Evolutionary conservation across 1,139 yeast genomes (phyloP).

Genomic region (Taiozyma onychis): DNA sequence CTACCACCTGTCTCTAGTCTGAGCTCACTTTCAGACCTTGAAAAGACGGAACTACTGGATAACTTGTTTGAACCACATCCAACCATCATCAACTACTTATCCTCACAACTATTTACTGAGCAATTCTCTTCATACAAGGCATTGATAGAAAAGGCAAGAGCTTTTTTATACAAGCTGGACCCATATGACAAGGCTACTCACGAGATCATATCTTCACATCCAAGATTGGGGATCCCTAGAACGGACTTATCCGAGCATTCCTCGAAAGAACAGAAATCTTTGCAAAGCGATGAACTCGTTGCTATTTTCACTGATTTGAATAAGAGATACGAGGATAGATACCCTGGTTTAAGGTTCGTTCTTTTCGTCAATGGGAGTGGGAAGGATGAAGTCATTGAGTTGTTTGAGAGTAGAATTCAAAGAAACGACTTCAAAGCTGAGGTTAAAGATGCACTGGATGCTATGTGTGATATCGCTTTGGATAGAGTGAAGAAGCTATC

Average conservation of each 20-base stretch:
- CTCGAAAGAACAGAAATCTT: constrained; percentile 60
- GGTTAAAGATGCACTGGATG: constrained; percentile 60
- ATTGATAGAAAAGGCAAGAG: constrained; percentile 14
- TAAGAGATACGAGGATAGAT: constrained; percentile 54
- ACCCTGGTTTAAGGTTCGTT: constrained; percentile 85
- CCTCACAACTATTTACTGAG: constrained; percentile 10
- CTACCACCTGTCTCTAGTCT: not conserved
- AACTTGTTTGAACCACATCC: constrained; percentile 21
- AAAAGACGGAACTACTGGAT: constrained; percentile 15
- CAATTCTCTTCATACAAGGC: constrained; percentile 9
- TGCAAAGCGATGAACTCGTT: constrained; percentile 36
- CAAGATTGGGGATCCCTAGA: constrained; percentile 70
- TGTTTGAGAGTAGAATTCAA: constrained; percentile 58
- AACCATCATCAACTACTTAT: constrained; percentile 15
- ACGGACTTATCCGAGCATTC: constrained; percentile 59
- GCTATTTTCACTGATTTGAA: constrained; percentile 44
- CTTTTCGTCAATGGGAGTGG: constrained; percentile 84
- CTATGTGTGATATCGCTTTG: constrained; percentile 87
- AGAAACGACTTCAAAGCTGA: constrained; percentile 50
- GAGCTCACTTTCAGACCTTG: constrained; percentile 10
- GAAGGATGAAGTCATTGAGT: constrained; percentile 55
- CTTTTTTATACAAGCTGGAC: constrained; percentile 9
- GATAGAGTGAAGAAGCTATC: constrained; percentile 59
- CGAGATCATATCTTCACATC: constrained; percentile 76
- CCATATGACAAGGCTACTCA: constrained; percentile 11